Percentiles rank a stretch among this genome's conserved stretches.
These are phyloP conservation scores for Phytophthora cajani DNA, from an alignment of 352 stramenopile genomes.

Conservation along the genomic window DNA sequence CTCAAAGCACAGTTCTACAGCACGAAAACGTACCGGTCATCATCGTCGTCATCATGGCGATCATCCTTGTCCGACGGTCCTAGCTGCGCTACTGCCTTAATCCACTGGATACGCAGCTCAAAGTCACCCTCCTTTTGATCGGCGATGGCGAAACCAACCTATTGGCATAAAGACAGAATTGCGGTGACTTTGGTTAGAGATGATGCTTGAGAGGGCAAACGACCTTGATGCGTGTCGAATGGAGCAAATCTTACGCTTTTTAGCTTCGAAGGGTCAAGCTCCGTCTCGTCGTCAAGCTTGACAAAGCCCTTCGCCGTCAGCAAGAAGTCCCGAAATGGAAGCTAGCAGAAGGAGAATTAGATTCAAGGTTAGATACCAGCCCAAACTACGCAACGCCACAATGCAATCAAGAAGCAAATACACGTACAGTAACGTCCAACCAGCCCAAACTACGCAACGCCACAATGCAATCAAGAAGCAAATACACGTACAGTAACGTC, in stretches of 20 bases:
- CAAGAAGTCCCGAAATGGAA: slow-evolving; percentile 83
- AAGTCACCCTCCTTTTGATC: slow-evolving; percentile 89
- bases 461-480: not conserved
- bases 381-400: no score
- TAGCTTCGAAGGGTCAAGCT: slow-evolving; percentile 78
- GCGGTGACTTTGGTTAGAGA: not conserved
- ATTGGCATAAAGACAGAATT: not conserved
- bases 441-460: no score
- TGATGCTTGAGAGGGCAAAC: not conserved
- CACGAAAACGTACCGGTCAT: slow-evolving; percentile 28
- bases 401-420: no score
- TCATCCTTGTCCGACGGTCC: slow-evolving; percentile 46
- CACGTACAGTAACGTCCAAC: slow-evolving; percentile 61
- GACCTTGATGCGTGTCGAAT: not conserved
- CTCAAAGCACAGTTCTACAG: not conserved
- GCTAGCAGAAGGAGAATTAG: slow-evolving; percentile 28
- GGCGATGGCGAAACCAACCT: slow-evolving; percentile 87
- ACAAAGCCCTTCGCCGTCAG: slow-evolving; percentile 85
- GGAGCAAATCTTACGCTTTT: slow-evolving; percentile 57
- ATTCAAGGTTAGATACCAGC: no score
- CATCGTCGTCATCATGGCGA: slow-evolving; percentile 39
- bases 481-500: slow-evolving; percentile 70
- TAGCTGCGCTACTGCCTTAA: slow-evolving; percentile 82
- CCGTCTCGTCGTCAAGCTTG: slow-evolving; percentile 79
- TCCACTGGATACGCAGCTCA: slow-evolving; percentile 85